Evolutionary conservation across 2,329 filamentous ascomycete species (phyloP), one percentile per base, ranked within the genome.

Genomic region (Fusarium camptoceras): DNA sequence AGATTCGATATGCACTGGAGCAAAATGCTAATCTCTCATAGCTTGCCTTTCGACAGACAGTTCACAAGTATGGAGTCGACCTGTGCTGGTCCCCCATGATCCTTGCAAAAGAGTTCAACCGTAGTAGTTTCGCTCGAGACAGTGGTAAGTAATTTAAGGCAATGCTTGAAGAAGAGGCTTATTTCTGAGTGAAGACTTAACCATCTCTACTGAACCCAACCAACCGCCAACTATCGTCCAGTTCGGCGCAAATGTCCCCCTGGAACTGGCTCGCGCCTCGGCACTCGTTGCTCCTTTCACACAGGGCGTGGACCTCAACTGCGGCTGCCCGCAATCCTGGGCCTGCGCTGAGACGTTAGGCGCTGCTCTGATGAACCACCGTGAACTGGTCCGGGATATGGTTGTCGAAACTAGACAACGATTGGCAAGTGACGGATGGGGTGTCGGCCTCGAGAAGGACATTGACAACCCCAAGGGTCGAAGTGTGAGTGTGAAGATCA

Each of bases 11-110:
- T n/a, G 37, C 16, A 10, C 15, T 10, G 20, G 4, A 2, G 4
- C 2, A 41, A 25, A 28, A 4, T 25, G 4, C 64, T 75, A 4
- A 74, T 30, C 2, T 8, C 6, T 73, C 58, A 66, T 68, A 91
- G 85, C 85, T 92, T 43, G 90, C 91, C 47, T 92, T 93, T 75
- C 86, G 91, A 49, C 86, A 91, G 71, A 89, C 90, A 0, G 88
- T 90, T 5, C 84, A 88, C 66, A 82, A 86, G 49, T 92, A 91
- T 76, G 87, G 86, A 49, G 86, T 87, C 18, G 90, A 92, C 76
- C 77, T 92, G 9, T 89, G 87, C 70, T 92, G 90, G 87, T 92
- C 90, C 4, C 91, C 91, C 44, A 92, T 92, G 91, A 88, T 91
- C 57, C 81, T 91, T 5, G 88, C 89, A 54, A 91, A 91, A 74